A percentile compares a stretch with the other conserved stretches of the same genome.
phyloP scores from a whole-genome alignment of 345 rosid species.

The Camelina neglecta region DNA sequence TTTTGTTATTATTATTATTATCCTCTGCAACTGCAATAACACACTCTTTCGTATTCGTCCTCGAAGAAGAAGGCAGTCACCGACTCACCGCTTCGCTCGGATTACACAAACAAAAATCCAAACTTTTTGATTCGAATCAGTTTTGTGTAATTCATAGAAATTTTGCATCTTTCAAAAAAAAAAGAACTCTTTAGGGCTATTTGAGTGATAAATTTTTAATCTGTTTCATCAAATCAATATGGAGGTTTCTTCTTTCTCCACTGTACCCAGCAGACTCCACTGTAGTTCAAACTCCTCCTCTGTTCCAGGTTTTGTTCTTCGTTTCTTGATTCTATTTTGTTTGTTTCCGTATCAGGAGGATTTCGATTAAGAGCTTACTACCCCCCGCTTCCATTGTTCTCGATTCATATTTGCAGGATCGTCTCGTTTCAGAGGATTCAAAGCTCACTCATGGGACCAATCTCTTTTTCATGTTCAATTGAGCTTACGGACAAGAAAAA shows the following conservation, averaged over 20 bases:
- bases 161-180: not conserved
- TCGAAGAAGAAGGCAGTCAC: too few relatives aligned
- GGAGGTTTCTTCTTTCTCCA: slow-evolving; percentile 54
- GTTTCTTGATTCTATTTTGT: not conserved
- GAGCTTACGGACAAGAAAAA: slow-evolving; percentile 52
- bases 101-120: too few relatives aligned
- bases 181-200: not conserved
- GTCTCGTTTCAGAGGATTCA: slow-evolving; percentile 42
- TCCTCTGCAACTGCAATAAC: not conserved
- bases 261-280: slow-evolving; percentile 28
- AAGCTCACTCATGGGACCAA: slow-evolving; percentile 44
- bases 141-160: not conserved
- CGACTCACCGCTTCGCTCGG: too few relatives aligned
- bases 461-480: slow-evolving; percentile 42
- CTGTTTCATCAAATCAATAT: slow-evolving; percentile 27
- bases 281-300: slow-evolving; percentile 37
- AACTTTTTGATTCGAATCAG: not conserved
- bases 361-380: not conserved
- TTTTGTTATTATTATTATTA: not conserved
- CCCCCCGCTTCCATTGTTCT: not conserved
- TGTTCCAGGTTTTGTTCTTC: slow-evolving; percentile 50
- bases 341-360: not conserved
- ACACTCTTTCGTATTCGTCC: too few relatives aligned
- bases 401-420: slow-evolving; percentile 47
- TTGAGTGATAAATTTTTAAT: not conserved